These are phyloP conservation scores for Phyllosticta paracitricarpa DNA, from an alignment of 2,329 filamentous ascomycete species.

Conservation along the genomic window DNA sequence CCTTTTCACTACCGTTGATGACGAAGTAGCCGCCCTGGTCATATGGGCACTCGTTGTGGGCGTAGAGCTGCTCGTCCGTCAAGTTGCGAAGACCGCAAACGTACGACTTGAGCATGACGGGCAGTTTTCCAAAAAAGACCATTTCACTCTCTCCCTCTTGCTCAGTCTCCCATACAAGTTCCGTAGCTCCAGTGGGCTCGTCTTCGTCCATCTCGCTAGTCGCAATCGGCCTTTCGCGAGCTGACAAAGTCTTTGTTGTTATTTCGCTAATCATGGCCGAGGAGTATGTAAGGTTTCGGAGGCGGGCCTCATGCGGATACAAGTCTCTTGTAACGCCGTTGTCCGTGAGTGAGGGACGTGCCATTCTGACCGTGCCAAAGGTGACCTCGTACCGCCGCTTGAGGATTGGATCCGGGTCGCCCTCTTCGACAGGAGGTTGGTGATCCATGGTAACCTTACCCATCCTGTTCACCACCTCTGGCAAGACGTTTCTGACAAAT, in stretches of 20 bases:
- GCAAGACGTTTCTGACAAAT: slow-evolving; percentile 87
- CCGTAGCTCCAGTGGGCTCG: slow-evolving; percentile 26
- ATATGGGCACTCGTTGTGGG: slow-evolving; percentile 93
- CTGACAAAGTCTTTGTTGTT: slow-evolving; percentile 72
- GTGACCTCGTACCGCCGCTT: slow-evolving; percentile 91
- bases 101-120: slow-evolving; percentile 96
- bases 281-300: slow-evolving; percentile 92
- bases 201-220: slow-evolving; percentile 53
- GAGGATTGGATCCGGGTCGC: slow-evolving; percentile 65
- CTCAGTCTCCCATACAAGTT: slow-evolving; percentile 40
- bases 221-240: slow-evolving; percentile 62
- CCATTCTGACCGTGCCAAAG: slow-evolving; percentile 82
- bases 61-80: slow-evolving; percentile 75
- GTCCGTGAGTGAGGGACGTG: slow-evolving; percentile 83
- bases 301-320: slow-evolving; percentile 85
- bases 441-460: slow-evolving; percentile 88
- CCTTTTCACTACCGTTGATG: slow-evolving; percentile 98
- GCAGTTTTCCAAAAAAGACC: slow-evolving; percentile 90
- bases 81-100: slow-evolving; percentile 83
- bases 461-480: slow-evolving; percentile 89
- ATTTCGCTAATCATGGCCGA: slow-evolving; percentile 86
- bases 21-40: slow-evolving; percentile 98
- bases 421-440: slow-evolving; percentile 65
- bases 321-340: slow-evolving; percentile 77
- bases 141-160: slow-evolving; percentile 43